Conservation (phyloP, 2,329 filamentous ascomycete genomes). For the Tolypocladium tundrense region DNA sequence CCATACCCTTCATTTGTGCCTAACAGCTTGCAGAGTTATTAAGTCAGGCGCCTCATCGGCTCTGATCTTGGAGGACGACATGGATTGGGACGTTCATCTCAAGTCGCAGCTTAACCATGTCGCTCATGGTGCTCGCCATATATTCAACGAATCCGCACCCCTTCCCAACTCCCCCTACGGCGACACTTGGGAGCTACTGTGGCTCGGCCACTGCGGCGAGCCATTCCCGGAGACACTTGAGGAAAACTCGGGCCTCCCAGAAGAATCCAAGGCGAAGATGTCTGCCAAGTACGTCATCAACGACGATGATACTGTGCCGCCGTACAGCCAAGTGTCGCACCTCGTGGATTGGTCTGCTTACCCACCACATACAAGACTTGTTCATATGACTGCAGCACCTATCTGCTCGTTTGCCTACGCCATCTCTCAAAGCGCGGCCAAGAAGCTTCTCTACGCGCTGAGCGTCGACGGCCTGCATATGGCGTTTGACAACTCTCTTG, state of each 20-base stretch:
- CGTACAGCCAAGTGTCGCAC: constrained; percentile 10
- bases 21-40: constrained; percentile 15
- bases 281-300: constrained; percentile 10
- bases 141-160: neutral
- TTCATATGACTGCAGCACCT: constrained; percentile 30
- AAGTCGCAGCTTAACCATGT: constrained; percentile 11
- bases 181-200: constrained; percentile 39
- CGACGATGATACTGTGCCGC: constrained; percentile 24
- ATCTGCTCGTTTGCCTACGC: constrained; percentile 33
- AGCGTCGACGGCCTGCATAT: constrained; percentile 28
- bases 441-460: constrained; percentile 30
- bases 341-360: constrained; percentile 20
- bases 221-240: constrained; percentile 15
- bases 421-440: constrained; percentile 30
- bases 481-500: constrained; percentile 32
- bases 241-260: constrained; percentile 8
- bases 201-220: constrained; percentile 36
- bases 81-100: constrained; percentile 32
- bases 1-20: neutral
- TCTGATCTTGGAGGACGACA: constrained; percentile 33
- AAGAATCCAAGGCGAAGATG: constrained; percentile 1
- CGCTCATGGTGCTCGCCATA: constrained; percentile 2
- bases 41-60: constrained; percentile 22
- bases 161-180: constrained; percentile 29
- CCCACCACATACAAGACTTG: constrained; percentile 28